phyloP scores from a whole-genome alignment of 1,139 yeast species.

The Suhomyces panamericanus region DNA sequence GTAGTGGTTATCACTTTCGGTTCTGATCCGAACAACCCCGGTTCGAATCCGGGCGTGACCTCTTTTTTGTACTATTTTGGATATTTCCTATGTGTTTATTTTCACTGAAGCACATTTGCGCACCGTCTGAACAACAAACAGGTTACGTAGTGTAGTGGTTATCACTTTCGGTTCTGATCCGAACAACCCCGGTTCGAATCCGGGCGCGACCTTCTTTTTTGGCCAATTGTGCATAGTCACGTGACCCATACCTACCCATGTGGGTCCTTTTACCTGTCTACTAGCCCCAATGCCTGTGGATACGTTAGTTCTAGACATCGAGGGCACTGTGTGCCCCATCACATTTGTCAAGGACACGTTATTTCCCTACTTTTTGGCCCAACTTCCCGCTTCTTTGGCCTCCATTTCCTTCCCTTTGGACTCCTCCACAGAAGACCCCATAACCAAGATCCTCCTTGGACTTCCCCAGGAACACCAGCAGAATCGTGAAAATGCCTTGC shows the following conservation, averaged over 20 bases:
- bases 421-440: conserved; percentile 5
- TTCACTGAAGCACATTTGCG: no score
- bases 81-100: no score
- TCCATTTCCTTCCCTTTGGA: conserved; percentile 39
- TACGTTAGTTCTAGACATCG: conserved; percentile 55
- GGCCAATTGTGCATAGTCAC: neutral
- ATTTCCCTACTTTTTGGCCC: conserved; percentile 51
- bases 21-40: conserved; percentile 81
- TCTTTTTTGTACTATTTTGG: no score
- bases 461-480: conserved; percentile 43
- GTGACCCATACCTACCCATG: neutral
- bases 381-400: conserved; percentile 40
- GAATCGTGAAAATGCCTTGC: conserved; percentile 29
- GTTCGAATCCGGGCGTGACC: conserved; percentile 96
- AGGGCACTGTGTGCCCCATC: conserved; percentile 91
- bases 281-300: conserved; percentile 7
- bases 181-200: conserved; percentile 93
- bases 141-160: conserved; percentile 34
- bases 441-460: conserved; percentile 31
- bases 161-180: conserved; percentile 60
- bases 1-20: conserved; percentile 52
- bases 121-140: neutral
- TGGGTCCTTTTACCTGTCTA: neutral
- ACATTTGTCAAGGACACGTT: conserved; percentile 77
- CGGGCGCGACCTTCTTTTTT: conserved; percentile 77